These are phyloP conservation scores for Actinomortierella ambigua DNA, from an alignment of 371 early-diverging fungal genomes.

Conservation along the genomic window DNA sequence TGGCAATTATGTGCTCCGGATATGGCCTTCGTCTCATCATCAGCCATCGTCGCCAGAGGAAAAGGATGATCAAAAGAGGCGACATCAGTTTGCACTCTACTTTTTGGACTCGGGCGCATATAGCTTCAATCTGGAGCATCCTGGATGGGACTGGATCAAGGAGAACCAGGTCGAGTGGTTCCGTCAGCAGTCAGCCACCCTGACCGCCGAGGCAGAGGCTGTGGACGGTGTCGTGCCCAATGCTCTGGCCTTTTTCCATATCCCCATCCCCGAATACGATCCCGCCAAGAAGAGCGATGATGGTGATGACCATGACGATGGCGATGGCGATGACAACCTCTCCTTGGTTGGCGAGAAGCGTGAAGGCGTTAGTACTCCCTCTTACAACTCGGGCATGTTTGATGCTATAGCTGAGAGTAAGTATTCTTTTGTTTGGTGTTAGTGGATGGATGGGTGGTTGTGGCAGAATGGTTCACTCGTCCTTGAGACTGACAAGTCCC, in stretches of 20 bases:
- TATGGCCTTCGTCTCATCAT: conserved; percentile 10
- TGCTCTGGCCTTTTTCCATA: conserved; percentile 58
- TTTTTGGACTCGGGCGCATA: conserved; percentile 58
- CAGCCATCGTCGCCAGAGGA: background rate
- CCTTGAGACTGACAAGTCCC: background rate
- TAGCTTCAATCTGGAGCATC: conserved; percentile 40
- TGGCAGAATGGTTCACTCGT: conserved; percentile 41
- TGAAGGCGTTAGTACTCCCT: conserved; percentile 48
- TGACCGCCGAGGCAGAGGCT: background rate
- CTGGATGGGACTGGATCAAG: conserved; percentile 51
- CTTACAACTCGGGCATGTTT: conserved; percentile 45
- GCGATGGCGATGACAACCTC: background rate
- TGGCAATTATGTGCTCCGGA: conserved; percentile 53
- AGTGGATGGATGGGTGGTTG: no score
- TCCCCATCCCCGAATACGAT: conserved; percentile 51
- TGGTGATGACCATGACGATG: conserved; percentile 12
- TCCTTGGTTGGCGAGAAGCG: conserved; percentile 49
- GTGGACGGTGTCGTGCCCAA: conserved; percentile 44
- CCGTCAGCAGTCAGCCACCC: conserved; percentile 28
- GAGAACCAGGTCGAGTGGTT: conserved; percentile 59
- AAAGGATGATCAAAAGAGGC: background rate
- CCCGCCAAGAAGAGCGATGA: conserved; percentile 36
- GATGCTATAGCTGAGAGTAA: conserved; percentile 31
- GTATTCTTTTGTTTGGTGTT: background rate
- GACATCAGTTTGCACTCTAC: conserved; percentile 52